Conservation (phyloP, 257 asterid genomes). For the Solanum ossicruentum region DNA sequence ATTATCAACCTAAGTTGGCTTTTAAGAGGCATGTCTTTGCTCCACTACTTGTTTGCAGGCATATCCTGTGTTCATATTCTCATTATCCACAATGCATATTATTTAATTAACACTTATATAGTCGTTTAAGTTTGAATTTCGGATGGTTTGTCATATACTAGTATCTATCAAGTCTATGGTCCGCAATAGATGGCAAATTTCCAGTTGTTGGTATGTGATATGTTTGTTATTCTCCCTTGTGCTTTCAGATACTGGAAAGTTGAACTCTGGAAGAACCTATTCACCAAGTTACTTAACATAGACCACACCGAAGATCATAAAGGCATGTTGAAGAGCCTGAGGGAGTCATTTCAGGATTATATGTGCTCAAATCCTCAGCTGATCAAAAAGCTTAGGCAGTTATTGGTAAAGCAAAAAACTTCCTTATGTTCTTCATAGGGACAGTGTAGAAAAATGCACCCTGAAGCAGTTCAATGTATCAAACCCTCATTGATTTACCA, state of each 20-base stretch:
- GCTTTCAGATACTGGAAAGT: constrained; percentile 66
- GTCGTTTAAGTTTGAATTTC: not conserved
- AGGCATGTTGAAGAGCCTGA: constrained; percentile 35
- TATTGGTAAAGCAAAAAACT: constrained; percentile 56
- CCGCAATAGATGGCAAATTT: not conserved
- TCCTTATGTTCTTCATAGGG: constrained; percentile 60
- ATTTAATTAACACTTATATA: not conserved
- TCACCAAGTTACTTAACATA: constrained; percentile 47
- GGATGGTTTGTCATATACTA: not conserved
- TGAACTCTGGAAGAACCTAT: constrained; percentile 68
- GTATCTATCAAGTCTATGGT: not conserved
- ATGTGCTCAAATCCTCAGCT: constrained; percentile 65
- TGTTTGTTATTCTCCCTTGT: not conserved
- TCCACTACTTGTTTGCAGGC: not conserved
- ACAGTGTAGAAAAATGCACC: not conserved
- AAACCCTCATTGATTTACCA: not conserved
- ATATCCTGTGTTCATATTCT: not conserved
- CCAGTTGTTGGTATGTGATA: not conserved
- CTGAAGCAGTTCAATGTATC: not conserved
- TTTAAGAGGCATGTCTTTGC: constrained; percentile 42
- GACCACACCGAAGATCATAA: constrained; percentile 50
- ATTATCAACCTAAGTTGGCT: constrained; percentile 62
- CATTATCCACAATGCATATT: not conserved
- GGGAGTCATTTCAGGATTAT: constrained; percentile 63
- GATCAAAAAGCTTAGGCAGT: constrained; percentile 54